phyloP scores from a whole-genome alignment of 176 grass and related monocot genomes.

The Triticum urartu region DNA sequence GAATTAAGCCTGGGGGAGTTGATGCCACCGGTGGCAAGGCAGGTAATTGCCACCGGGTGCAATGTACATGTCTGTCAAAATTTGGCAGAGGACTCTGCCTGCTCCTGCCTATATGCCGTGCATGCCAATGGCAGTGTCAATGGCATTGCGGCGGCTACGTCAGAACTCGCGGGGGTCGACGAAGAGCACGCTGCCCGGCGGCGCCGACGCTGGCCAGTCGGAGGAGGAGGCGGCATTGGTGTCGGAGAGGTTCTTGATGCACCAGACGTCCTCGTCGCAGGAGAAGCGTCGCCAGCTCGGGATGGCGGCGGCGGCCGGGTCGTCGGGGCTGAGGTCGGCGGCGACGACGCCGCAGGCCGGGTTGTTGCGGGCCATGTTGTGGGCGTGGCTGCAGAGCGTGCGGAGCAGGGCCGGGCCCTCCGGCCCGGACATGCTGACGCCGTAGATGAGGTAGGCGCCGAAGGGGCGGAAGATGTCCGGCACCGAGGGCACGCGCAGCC shows the following conservation, averaged over 20 bases:
- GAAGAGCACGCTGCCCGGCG: slow-evolving; percentile 39
- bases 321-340: slow-evolving; percentile 41
- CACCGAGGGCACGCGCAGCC: slow-evolving; percentile 62
- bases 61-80: slow-evolving; percentile 53
- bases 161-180: slow-evolving; percentile 74
- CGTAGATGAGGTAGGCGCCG: slow-evolving; percentile 68
- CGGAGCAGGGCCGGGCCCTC: slow-evolving; percentile 50
- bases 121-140: neutral
- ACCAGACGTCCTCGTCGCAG: slow-evolving; percentile 77
- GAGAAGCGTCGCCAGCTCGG: slow-evolving; percentile 68
- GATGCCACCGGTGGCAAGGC: slow-evolving; percentile 33
- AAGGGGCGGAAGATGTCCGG: slow-evolving; percentile 72
- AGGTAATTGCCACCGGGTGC: slow-evolving; percentile 33
- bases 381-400: slow-evolving; percentile 49
- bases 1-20: slow-evolving; percentile 4
- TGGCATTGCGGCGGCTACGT: neutral
- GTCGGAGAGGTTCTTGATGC: slow-evolving; percentile 52
- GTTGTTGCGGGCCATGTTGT: slow-evolving; percentile 58
- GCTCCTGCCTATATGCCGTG: slow-evolving; percentile 34
- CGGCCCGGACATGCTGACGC: slow-evolving; percentile 57
- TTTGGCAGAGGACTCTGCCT: slow-evolving; percentile 45
- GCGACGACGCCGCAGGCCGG: slow-evolving; percentile 49
- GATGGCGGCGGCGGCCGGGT: slow-evolving; percentile 48
- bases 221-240: neutral
- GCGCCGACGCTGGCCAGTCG: slow-evolving; percentile 34